Conservation (phyloP, 2,329 filamentous ascomycete genomes). For the Podosphaera xanthii region DNA sequence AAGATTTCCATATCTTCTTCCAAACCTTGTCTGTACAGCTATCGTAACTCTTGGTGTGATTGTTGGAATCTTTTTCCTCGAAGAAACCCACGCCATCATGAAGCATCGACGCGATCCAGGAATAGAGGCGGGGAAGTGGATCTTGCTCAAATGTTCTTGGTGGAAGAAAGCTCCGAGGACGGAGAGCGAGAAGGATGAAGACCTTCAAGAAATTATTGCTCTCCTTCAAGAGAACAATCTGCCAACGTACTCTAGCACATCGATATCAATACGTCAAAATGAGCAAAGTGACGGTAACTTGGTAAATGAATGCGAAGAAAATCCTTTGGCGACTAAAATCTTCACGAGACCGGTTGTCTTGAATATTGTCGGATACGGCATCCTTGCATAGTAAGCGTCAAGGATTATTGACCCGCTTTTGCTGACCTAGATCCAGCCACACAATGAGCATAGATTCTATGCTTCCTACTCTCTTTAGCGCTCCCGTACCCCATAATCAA, state of each 20-base stretch:
- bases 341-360: constrained; percentile 72
- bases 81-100: constrained; percentile 78
- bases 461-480: constrained; percentile 60
- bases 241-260: constrained; percentile 44
- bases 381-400: constrained; percentile 70
- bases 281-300: constrained; percentile 18
- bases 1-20: constrained; percentile 68
- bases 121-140: constrained; percentile 49
- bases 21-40: constrained; percentile 73
- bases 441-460: constrained; percentile 93
- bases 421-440: constrained; percentile 35
- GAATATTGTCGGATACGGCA: constrained; percentile 75
- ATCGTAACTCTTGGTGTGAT: constrained; percentile 55
- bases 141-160: constrained; percentile 24
- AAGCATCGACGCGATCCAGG: constrained; percentile 57
- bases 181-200: constrained; percentile 15
- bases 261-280: constrained; percentile 20
- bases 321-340: constrained; percentile 27
- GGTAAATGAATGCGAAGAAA: constrained; percentile 13
- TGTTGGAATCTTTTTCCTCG: constrained; percentile 65
- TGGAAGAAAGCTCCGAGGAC: constrained; percentile 13
- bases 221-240: constrained; percentile 39
- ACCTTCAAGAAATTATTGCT: constrained; percentile 23
- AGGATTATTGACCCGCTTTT: neutral
- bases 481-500: constrained; percentile 19